Base-by-base conservation (phyloP, 2,329 filamentous ascomycete species). In the Colletotrichum sp. region DNA sequence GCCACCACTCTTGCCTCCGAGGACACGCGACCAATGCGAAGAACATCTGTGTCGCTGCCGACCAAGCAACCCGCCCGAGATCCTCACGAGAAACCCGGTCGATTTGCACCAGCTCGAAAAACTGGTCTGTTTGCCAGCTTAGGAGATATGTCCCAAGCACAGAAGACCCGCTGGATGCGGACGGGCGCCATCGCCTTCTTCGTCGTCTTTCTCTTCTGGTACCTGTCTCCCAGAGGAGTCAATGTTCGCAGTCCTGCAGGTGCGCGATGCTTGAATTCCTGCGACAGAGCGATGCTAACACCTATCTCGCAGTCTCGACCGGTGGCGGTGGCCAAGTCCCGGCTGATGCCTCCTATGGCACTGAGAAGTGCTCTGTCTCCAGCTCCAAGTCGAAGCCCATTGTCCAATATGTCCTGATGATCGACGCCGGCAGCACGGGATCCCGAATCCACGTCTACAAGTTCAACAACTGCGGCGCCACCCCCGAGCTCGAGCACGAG, bases 381-480 rank as follows among this genome's bases (percentile, higher is more conserved):
- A 93, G 91, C 87, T 95, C 95, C 80, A 93, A 94, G 81, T 94
- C 95, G 78, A 98, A 98, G 88, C 96, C 97, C 66, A 92, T 99
- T 79, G 93, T 98, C 77, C 97, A 99, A 84, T 99, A 98, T 87
- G 97, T 97, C 77, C 91, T 98, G 82, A 99, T 99, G 97, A 95
- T 99, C 82, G 97, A 99, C 86, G 97, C 97, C 64, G 97, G 97
- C 80, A 98, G 96, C 88, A 98, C 97, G 70, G 97, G 97, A 76
- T 98, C 97, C 76, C 94, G 97, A 80, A 98, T 99, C 83, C 97
- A 99, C 88, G 96, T 98, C 75, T 99, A 98, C 90, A 95, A 96
- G 83, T 99, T 98, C 91, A 98, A 98, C 90, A 98, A 98, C 88
- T 99, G 96, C 87, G 97, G 96, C 15, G 87, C 95, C 9, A 96